Evolutionary conservation across 2,329 filamentous ascomycete species (phyloP).

Genomic region (Aspergillus hiratsukae): DNA sequence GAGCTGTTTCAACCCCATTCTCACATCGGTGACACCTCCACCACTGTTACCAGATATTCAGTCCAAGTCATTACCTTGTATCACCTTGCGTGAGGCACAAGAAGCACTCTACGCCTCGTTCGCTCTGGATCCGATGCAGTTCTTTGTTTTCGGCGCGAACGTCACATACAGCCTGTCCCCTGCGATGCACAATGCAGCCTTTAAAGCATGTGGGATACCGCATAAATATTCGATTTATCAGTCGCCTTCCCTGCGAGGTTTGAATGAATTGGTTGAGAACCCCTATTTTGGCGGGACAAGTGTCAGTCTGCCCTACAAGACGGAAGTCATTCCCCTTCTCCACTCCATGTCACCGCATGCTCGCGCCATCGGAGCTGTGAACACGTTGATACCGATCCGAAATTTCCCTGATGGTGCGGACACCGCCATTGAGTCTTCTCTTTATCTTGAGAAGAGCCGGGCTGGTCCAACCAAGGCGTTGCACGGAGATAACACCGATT

Average conservation of each 20-base stretch:
- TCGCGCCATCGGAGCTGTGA: constrained; percentile 69
- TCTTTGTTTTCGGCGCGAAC: constrained; percentile 70
- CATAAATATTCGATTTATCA: constrained; percentile 65
- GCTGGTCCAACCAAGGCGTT: constrained; percentile 64
- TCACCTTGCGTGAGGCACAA: constrained; percentile 62
- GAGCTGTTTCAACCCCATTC: constrained; percentile 60
- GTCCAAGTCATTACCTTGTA: constrained; percentile 42
- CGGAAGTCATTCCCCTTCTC: constrained; percentile 62
- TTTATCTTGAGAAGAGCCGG: constrained; percentile 57
- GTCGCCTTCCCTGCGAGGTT: constrained; percentile 56
- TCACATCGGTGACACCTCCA: constrained; percentile 58
- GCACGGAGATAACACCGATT: constrained; percentile 77
- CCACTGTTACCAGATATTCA: constrained; percentile 43
- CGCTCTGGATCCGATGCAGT: constrained; percentile 63
- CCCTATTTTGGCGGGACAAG: constrained; percentile 68
- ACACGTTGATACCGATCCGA: constrained; percentile 69
- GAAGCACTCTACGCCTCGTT: constrained; percentile 63
- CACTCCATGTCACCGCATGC: constrained; percentile 68
- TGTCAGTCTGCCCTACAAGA: constrained; percentile 69
- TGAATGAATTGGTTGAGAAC: constrained; percentile 62
- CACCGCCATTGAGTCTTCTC: constrained; percentile 52
- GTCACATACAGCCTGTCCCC: constrained; percentile 70
- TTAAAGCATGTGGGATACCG: constrained; percentile 62
- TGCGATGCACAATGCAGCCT: constrained; percentile 71
- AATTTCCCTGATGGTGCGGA: constrained; percentile 51